These are phyloP conservation scores for Tolypocladium album DNA, from an alignment of 2,329 filamentous ascomycete genomes.

Conservation along the genomic window DNA sequence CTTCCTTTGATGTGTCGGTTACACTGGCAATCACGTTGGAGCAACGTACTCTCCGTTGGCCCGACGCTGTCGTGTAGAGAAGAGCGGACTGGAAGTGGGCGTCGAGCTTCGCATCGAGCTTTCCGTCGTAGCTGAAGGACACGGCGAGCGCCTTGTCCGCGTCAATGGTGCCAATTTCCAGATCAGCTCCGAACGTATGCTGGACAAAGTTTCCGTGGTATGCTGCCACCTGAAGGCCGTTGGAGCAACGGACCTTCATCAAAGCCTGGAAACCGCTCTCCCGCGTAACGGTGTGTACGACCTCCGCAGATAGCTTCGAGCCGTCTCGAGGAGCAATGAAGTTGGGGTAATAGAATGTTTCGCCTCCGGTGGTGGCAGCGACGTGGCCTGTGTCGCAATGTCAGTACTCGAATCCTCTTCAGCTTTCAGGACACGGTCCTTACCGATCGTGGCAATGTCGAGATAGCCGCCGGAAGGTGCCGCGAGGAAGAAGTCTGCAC, in stretches of 20 bases:
- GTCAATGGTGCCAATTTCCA: constrained; percentile 88
- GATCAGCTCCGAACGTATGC: constrained; percentile 86
- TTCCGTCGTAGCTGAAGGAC: constrained; percentile 90
- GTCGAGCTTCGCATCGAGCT: constrained; percentile 92
- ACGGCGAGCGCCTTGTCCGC: constrained; percentile 89
- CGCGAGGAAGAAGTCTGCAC: constrained; percentile 89
- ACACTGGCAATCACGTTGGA: constrained; percentile 90
- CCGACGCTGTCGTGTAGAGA: constrained; percentile 84
- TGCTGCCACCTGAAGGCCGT: constrained; percentile 82
- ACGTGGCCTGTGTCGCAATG: constrained; percentile 52
- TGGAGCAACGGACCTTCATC: constrained; percentile 98
- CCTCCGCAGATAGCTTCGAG: constrained; percentile 72
- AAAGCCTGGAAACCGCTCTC: constrained; percentile 93
- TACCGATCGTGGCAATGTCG: constrained; percentile 84
- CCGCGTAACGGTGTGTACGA: constrained; percentile 74
- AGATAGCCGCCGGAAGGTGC: constrained; percentile 84
- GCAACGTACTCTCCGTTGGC: constrained; percentile 83
- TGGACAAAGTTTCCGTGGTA: constrained; percentile 97
- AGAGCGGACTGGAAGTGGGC: constrained; percentile 95
- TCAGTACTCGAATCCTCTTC: constrained; percentile 5
- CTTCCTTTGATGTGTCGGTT: constrained; percentile 49
- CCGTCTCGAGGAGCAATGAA: constrained; percentile 82
- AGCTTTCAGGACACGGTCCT: constrained; percentile 10
- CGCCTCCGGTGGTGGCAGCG: constrained; percentile 80
- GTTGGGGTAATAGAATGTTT: constrained; percentile 95